Evolutionary conservation across 257 asterid genomes (phyloP), one percentile per base, ranked within the genome.

Genomic region (Agastache rugosa): DNA sequence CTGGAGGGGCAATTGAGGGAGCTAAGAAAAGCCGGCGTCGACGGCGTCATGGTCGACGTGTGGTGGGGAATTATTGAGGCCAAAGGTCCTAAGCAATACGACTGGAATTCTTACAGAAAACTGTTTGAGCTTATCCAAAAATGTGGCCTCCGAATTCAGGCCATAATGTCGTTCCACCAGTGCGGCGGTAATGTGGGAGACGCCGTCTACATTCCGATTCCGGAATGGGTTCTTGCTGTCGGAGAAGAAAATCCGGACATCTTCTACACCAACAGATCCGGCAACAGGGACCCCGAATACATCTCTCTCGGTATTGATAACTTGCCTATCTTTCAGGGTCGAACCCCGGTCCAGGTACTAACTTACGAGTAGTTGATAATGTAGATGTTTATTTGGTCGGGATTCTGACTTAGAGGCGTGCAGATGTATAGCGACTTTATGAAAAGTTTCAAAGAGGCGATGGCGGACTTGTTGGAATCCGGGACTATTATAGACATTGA

Each of bases 1-100:
- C 51, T 86, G n/a, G 89, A 83, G 83, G 78, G 84, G 83, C 92
- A 89, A 78, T 87, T 93, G 47, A 82, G 62, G 53, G 76, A 84
- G 69, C 87, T 93, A 8, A 79, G 70, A 22, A 77, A 74, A 23
- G 96, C 87, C 4, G 97, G 83, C 14, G 87, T 89, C 0, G 98
- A 93, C 59, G 97, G 98, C 17, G 83, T 93, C 25, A 93, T 91
- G 98, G 97, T 93, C 59, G 98, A 93, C 69, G 93, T 93, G 20
- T 89, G 98, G 97, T 91, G 98, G 96, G 96, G 98, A 7, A 84
- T 91, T 3, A 72, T 87, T 11, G 98, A 93, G 73, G 77, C 83
- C 65, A 72, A 80, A 63, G 93, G 85, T 4, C 93, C 96, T 1
- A 84, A 82, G 44, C 82, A 77, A 20, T 91, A 88, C 66, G 84